These are phyloP conservation scores for Aspergillus costaricaensis DNA, from an alignment of 2,329 filamentous ascomycete genomes.

Conservation along the genomic window DNA sequence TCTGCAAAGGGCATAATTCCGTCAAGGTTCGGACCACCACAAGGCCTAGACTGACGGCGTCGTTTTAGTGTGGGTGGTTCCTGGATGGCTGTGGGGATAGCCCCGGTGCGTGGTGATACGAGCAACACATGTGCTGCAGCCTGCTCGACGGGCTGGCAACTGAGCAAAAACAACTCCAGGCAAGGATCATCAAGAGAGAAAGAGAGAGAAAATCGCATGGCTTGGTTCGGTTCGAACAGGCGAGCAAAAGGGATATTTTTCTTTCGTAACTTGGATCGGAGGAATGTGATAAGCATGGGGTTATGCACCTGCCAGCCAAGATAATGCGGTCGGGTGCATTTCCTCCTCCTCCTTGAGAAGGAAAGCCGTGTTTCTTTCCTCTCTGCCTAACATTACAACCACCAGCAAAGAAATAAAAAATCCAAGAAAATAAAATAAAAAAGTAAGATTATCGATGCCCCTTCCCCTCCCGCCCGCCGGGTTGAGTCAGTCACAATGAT, in stretches of 20 bases:
- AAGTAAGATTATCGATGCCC: neutral
- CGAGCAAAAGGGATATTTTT: no score
- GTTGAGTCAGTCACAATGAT: conserved; percentile 1
- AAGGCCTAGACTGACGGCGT: conserved; percentile 30
- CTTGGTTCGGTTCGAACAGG: neutral
- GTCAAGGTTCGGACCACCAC: conserved; percentile 27
- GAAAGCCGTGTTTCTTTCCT: no score
- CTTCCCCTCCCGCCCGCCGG: neutral
- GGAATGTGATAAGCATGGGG: conserved; percentile 2
- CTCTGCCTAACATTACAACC: neutral
- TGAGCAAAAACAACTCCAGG: neutral
- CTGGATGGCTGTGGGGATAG: conserved; percentile 21
- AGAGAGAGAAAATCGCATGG: neutral
- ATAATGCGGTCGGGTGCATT: neutral
- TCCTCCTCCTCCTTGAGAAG: neutral
- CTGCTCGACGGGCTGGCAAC: neutral
- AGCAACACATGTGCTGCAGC: neutral
- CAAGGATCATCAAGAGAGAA: neutral
- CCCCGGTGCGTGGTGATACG: conserved; percentile 22
- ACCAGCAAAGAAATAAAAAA: no score
- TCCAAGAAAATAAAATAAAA: neutral
- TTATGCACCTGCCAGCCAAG: neutral
- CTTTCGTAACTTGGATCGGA: neutral
- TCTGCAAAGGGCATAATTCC: conserved; percentile 13
- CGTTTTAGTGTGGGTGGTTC: conserved; percentile 22